Conservation (phyloP, 225 moss, liverwort and hornwort species). For the Pseudisothecium myosuroides region DNA sequence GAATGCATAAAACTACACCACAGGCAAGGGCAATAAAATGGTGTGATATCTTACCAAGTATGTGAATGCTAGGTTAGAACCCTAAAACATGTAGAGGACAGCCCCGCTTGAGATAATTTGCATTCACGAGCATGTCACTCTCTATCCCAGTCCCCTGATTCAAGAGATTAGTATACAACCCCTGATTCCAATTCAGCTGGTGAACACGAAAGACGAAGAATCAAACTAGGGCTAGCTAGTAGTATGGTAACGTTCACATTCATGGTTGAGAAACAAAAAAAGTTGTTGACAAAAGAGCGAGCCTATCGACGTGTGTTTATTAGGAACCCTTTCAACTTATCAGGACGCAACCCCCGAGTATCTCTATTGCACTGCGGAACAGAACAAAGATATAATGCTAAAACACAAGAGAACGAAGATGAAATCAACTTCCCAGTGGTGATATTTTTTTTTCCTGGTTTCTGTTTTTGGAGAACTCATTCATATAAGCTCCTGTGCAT, state of each 20-base stretch:
- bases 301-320: not conserved
- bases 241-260: not conserved
- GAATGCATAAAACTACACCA: not conserved
- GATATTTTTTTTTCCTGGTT: not conserved
- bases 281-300: not conserved
- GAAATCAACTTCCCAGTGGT: not conserved
- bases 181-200: not conserved
- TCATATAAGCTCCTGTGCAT: conserved; percentile 24
- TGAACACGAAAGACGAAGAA: not conserved
- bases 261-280: not conserved
- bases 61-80: not conserved
- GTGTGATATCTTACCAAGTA: not conserved
- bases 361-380: not conserved
- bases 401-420: not conserved
- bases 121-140: not conserved
- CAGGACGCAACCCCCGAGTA: not conserved
- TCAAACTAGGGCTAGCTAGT: not conserved
- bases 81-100: not conserved
- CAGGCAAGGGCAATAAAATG: not conserved
- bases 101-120: not conserved
- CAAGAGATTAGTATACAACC: not conserved
- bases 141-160: not conserved
- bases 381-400: not conserved
- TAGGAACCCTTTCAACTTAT: not conserved
- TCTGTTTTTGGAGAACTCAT: not conserved